Base-by-base conservation (phyloP, 2,329 filamentous ascomycete species). In the Fusarium chlamydosporum region DNA sequence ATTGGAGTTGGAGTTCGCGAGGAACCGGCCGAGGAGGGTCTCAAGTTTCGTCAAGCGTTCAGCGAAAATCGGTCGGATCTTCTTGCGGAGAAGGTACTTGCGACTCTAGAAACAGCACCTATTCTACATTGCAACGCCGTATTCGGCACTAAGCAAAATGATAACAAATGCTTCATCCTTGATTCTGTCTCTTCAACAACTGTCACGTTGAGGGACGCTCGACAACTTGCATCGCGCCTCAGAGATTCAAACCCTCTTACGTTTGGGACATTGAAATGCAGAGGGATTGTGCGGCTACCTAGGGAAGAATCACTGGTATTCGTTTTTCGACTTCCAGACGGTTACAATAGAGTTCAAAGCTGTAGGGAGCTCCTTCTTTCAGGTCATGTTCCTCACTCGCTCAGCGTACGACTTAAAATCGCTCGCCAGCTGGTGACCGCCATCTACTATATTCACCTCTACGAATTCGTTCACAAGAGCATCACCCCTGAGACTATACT, bases 41-140 rank as follows among this genome's bases (percentile, higher is more conserved):
- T 56, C 10, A 56, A 40, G 9, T 56, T 56, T 8, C 54, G 54
- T 7, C 11, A 40, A 27, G 43, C 54, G 8, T 51, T 56, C 15
- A 29, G 27, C 6, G 26, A 41, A 2, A 50, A 16, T 27, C 43
- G 26, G 7, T n/a, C 54, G 5, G 43, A 40, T 2, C 26, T 51
- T 5, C 35, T 56, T 4, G n/a, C 37, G 18, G 47, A 57, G 10
- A 37, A 29, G 7, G n/a, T 41, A 6, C 37, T 57, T 13, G 13
- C 33, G 0, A 43, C n/a, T 29, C 37, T 57, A 6, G 38, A 37
- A 2, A 31, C 3, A 1, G 7, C 33, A 7, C 3, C 2, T 0
- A 43, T 43, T 4, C 7, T 16, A 4, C 34, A 37, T 18, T 53
- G 46, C 15, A 29, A 29, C 6, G 16, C 47, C 2, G 10, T 41